phyloP scores from a whole-genome alignment of 2,329 filamentous ascomycete genomes.

The Hypoxylon sp. region DNA sequence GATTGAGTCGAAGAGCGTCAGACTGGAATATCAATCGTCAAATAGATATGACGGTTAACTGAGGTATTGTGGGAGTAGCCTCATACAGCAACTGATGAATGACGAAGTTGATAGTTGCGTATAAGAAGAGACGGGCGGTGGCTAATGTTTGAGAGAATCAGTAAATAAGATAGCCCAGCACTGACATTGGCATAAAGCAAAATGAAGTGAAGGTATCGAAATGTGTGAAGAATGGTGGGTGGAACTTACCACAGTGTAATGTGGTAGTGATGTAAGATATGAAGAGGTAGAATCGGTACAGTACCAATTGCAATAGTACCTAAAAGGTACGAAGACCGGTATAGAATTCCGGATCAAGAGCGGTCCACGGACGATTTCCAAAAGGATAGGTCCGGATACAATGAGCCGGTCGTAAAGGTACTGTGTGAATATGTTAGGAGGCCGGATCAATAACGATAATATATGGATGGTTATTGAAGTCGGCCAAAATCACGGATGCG shows the following conservation, averaged over 20 bases:
- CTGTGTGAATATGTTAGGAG: not conserved
- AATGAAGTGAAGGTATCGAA: not conserved
- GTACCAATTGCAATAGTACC: not conserved
- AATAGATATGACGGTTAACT: not conserved
- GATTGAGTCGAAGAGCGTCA: not conserved
- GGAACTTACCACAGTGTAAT: not conserved
- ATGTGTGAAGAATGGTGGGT: not conserved
- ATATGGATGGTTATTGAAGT: not conserved
- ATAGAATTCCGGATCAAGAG: too few relatives aligned
- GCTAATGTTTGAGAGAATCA: not conserved
- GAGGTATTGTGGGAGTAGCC: not conserved
- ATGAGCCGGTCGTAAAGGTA: not conserved
- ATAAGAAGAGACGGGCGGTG: not conserved
- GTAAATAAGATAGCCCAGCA: not conserved
- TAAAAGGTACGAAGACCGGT: not conserved
- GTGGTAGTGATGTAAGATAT: not conserved
- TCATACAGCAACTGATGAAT: not conserved
- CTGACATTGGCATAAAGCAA: not conserved
- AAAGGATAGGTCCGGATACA: not conserved
- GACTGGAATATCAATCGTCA: not conserved
- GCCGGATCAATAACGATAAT: not conserved
- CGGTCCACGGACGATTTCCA: not conserved
- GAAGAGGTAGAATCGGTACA: not conserved
- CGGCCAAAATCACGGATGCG: not conserved
- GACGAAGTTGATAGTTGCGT: not conserved